Evolutionary conservation across 2,329 filamentous ascomycete species (phyloP), one percentile per base, ranked within the genome.

Genomic region (Penicillium sp.): DNA sequence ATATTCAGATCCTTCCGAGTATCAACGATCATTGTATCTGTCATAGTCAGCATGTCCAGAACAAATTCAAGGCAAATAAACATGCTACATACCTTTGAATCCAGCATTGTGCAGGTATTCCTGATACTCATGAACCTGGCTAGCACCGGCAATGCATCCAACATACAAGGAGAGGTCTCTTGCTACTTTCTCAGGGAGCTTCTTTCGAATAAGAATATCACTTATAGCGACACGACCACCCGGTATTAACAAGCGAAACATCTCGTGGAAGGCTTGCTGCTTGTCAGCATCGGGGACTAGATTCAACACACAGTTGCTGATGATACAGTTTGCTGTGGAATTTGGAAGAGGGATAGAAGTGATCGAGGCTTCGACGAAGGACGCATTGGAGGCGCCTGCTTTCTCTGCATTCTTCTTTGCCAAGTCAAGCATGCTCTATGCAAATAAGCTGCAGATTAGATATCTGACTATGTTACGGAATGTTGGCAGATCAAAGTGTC

Each of bases 231-330:
- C 74, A 8, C 86, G 75, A 0, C 87, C 87, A 4, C 85, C 83
- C 0, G 83, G 80, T 65, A 84, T 86, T 1, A 89, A 77, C 0
- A n/a, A n/a, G n/a, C n/a, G n/a, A n/a, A n/a, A n/a, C n/a, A n/a
- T n/a, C n/a, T n/a, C n/a, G n/a, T n/a, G 67, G 64, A 89, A 89
- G 0, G 82, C 85, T 0, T 76, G 62, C 5, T 76, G 79, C 69
- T 88, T 88, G 10, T 88, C 84, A 0, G 63, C 60, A 9, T 75
- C 70, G 0, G 85, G 85, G 1, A 88, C 83, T 0, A 88, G 82
- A 65, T 88, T 88, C 62, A 88, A 76, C 26, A 87, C 86, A 61
- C 87, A 89, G 74, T 89, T 90, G 64, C 82, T 85, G 64, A 89
- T 87, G 59, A 89, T 82, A 66, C 83, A 84, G 72, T 88, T 80